Percentiles rank a stretch among this genome's conserved stretches.
Evolutionary conservation across 192 early-diverging fungal species (phyloP).

Genomic region (Coemansia sp.): DNA sequence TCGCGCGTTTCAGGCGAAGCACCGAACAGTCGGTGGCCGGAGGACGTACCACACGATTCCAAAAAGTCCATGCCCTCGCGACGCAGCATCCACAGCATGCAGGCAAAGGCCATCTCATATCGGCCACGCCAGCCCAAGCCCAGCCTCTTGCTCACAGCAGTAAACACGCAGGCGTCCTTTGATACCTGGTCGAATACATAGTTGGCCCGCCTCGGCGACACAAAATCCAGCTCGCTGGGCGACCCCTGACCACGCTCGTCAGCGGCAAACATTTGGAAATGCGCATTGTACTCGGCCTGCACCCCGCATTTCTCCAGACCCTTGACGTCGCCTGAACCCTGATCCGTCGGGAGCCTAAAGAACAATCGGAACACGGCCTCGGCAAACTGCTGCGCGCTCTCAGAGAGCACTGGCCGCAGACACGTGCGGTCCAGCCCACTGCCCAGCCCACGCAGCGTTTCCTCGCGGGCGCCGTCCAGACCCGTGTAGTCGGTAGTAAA

Average conservation of each 20-base stretch:
- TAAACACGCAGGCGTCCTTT: not conserved
- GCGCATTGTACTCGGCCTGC: not conserved
- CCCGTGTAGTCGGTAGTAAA: not conserved
- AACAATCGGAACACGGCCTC: slow-evolving; percentile 4
- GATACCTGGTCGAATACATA: not conserved
- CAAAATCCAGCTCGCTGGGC: slow-evolving; percentile 5
- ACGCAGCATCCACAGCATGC: slow-evolving; percentile 7
- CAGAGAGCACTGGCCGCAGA: not conserved
- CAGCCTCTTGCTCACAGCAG: not conserved
- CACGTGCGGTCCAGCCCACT: slow-evolving; percentile 1
- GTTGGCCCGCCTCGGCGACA: slow-evolving; percentile 6
- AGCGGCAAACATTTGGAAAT: not conserved
- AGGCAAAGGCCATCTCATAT: slow-evolving; percentile 8
- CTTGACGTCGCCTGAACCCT: not conserved
- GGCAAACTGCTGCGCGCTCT: not conserved
- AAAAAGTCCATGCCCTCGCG: not conserved
- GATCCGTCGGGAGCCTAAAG: not conserved
- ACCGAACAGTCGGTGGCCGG: not conserved
- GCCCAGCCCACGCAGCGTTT: not conserved
- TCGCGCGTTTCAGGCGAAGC: not conserved
- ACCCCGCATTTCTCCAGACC: not conserved
- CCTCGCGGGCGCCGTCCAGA: not conserved
- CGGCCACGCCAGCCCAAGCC: not conserved
- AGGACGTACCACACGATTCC: not conserved
- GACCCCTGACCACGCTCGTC: not conserved